Percentiles rank a stretch among this genome's conserved stretches.
Conservation (phyloP, 2,329 filamentous ascomycete species). For the Penicillium brevicompactum region DNA sequence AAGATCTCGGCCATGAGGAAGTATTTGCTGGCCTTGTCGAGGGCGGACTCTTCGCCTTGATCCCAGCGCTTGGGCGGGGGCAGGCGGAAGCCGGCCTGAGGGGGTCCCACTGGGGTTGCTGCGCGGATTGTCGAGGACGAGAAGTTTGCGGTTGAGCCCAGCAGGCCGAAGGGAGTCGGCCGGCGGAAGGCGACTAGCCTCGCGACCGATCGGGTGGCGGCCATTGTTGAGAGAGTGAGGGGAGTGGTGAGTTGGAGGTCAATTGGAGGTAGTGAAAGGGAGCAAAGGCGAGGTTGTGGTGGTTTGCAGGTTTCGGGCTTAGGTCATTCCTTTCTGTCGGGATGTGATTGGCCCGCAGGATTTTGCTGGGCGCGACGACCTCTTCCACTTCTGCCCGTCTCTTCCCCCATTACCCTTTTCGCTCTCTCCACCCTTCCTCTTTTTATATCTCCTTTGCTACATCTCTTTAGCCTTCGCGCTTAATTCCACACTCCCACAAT, state of each 20-base stretch:
- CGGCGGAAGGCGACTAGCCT: conserved; percentile 48
- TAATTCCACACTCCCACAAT: conserved; percentile 56
- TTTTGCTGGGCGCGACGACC: conserved; percentile 38
- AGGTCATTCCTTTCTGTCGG: conserved; percentile 44
- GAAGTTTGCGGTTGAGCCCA: conserved; percentile 60
- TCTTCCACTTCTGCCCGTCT: conserved; percentile 26
- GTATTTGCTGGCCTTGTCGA: conserved; percentile 87
- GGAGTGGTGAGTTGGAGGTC: conserved; percentile 20
- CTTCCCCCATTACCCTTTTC: conserved; percentile 16
- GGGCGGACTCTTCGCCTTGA: conserved; percentile 71
- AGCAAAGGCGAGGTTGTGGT: conserved; percentile 27
- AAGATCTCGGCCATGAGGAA: conserved; percentile 96
- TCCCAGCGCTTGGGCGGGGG: conserved; percentile 76
- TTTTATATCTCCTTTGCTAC: conserved; percentile 15
- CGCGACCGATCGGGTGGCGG: conserved; percentile 46
- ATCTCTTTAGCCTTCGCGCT: conserved; percentile 22
- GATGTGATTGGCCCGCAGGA: conserved; percentile 43
- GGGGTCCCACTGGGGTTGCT: conserved; percentile 73
- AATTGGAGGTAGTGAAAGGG: conserved; percentile 25
- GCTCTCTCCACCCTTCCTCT: conserved; percentile 18
- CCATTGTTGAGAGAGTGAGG: conserved; percentile 38
- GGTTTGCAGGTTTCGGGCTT: conserved; percentile 37
- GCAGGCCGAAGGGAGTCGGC: conserved; percentile 34
- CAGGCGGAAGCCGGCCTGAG: conserved; percentile 79
- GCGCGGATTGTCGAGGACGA: conserved; percentile 63